Conservation (phyloP, 495 filamentous ascomycete genomes). For the Xylaria curta region DNA sequence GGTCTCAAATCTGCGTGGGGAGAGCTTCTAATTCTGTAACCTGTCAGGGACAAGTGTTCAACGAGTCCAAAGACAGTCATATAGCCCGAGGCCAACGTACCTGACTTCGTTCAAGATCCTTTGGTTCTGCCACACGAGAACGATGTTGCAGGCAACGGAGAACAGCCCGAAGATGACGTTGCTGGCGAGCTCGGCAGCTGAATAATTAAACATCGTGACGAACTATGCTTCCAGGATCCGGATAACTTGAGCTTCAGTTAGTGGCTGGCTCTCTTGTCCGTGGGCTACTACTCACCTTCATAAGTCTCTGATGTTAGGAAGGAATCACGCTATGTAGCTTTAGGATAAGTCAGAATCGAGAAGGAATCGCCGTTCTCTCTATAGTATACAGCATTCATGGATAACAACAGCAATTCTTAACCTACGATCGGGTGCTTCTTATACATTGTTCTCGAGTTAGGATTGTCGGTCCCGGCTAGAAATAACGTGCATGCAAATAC, state of each 20-base stretch:
- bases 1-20: neutral
- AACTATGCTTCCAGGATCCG: neutral
- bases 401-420: neutral
- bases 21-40: neutral
- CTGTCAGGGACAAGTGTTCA: neutral
- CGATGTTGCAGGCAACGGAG: slow-evolving; percentile 1
- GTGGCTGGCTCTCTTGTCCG: neutral
- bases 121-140: slow-evolving; percentile 12
- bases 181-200: slow-evolving; percentile 15
- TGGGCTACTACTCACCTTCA: neutral
- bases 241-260: neutral
- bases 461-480: neutral
- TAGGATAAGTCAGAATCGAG: neutral
- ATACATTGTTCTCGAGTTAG: neutral
- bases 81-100: neutral
- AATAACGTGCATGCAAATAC: neutral
- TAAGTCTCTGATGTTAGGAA: neutral
- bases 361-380: neutral
- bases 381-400: neutral
- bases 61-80: neutral
- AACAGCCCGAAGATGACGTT: slow-evolving; percentile 18
- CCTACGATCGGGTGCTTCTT: neutral
- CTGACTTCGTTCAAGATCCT: slow-evolving; percentile 8
- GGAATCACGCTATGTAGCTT: neutral
- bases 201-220: slow-evolving; percentile 1